Evolutionary conservation across 495 filamentous ascomycete species (phyloP), one percentile per base, ranked within the genome.

Genomic region (Cercophora sp.): DNA sequence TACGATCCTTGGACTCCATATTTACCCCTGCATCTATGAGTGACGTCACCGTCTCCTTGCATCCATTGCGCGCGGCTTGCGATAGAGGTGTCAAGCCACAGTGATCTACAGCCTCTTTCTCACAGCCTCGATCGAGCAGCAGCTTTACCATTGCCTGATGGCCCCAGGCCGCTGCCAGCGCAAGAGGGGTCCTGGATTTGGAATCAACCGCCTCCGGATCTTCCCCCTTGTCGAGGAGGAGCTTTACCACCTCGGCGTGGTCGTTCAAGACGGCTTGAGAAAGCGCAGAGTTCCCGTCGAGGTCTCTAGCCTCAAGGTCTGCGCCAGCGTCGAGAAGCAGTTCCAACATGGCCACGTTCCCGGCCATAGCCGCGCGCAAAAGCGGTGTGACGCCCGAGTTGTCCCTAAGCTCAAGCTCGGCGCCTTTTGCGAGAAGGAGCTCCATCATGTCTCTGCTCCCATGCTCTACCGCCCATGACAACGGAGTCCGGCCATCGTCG

Each of bases 391-490:
- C 20, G 4, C 39, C 39, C 4, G 11, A 23, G 8, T 8, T 4
- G 39, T 42, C 20, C 20, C 24, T 20, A 4, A n/a, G 5, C 20
- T 42, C 39, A 16, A 42, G 24, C 6, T 5, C 8, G 4, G 39
- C 39, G 20, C 20, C 16, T 8, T 24, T 19, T 5, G 8, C 15
- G 39, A 42, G 39, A 4, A 42, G 39, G 5, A 42, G 20, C 18
- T 20, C 5, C 5, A 15, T n/a, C 4, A 42, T 20, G 3, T 42
- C 39, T 8, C 3, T 15, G n/a, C 24, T 42, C 39, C 39, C 39
- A 42, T 42, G 39, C 39, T 42, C 39, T 24, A 23, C 39, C 5
- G 39, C 39, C 39, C 39, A 42, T 5, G 20, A 42, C 6, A 42
- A 15, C 4, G 15, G 5, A 16, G 39, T 42, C 20, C 39, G 39